Evolutionary conservation across 2,329 filamentous ascomycete genomes (phyloP).

Genomic region (Corinectria fuckeliana): DNA sequence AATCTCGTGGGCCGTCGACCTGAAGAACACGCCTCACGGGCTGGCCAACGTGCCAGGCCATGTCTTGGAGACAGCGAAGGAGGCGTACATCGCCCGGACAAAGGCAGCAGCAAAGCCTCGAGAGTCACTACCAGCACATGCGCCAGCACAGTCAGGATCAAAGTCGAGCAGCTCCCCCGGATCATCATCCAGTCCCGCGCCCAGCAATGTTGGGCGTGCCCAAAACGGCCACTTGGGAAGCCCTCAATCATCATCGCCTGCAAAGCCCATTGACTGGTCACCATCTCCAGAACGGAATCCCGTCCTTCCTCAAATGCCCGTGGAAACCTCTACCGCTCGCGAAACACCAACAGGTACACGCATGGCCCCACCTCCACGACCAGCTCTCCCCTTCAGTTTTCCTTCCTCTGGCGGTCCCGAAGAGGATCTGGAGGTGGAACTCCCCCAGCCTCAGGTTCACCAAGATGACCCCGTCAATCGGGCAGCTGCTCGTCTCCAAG

Average conservation of each 20-base stretch:
- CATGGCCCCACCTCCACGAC: constrained; percentile 17
- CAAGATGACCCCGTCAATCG: constrained; percentile 34
- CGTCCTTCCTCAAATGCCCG: constrained; percentile 10
- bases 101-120: neutral
- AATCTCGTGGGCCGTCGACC: constrained; percentile 46
- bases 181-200: neutral
- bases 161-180: neutral
- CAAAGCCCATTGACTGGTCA: neutral
- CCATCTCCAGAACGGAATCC: constrained; percentile 15
- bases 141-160: constrained; percentile 15
- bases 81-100: constrained; percentile 28
- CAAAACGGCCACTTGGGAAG: neutral
- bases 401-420: constrained; percentile 37
- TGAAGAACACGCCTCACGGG: constrained; percentile 33
- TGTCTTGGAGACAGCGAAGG: constrained; percentile 43
- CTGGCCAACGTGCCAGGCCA: constrained; percentile 44
- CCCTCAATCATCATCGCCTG: constrained; percentile 4
- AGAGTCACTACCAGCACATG: neutral
- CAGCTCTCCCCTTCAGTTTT: constrained; percentile 14
- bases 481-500: constrained; percentile 25
- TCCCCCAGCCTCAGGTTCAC: constrained; percentile 39
- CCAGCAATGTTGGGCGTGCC: neutral
- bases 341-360: constrained; percentile 34
- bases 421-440: constrained; percentile 46
- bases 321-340: constrained; percentile 30